These are phyloP conservation scores for Septoria linicola DNA, from an alignment of 2,329 filamentous ascomycete genomes.

Conservation along the genomic window DNA sequence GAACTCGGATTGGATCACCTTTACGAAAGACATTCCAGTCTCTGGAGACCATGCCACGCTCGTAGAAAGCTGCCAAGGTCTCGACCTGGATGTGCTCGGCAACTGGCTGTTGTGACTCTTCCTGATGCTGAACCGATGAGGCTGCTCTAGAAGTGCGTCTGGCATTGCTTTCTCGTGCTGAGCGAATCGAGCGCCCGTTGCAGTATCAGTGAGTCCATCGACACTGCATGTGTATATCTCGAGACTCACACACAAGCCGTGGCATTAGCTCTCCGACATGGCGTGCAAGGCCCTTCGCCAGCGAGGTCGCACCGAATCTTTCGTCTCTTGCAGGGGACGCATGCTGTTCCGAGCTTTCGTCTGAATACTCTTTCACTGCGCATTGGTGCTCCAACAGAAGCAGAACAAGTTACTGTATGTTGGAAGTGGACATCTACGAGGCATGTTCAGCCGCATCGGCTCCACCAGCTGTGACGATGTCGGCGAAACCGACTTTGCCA, in stretches of 20 bases:
- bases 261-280: constrained; percentile 1
- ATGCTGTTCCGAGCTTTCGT: constrained; percentile 16
- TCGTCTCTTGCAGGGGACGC: constrained; percentile 9
- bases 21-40: constrained; percentile 15
- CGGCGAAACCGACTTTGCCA: neutral
- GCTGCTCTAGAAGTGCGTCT: neutral
- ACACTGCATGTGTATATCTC: neutral
- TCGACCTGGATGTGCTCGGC: constrained; percentile 6
- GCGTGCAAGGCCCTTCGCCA: constrained; percentile 6
- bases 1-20: constrained; percentile 10
- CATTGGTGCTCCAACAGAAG: too few species aligned
- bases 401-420: too few species aligned
- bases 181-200: neutral
- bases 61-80: constrained; percentile 15
- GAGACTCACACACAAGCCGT: constrained; percentile 7
- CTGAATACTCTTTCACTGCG: constrained; percentile 14
- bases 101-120: neutral
- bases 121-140: neutral
- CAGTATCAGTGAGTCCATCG: neutral
- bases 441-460: too few species aligned
- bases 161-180: neutral
- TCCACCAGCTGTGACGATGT: neutral
- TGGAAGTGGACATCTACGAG: too few species aligned
- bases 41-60: constrained; percentile 11
- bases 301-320: constrained; percentile 18